Conservation (phyloP, 2,329 filamentous ascomycete genomes). For the Emergomyces orientalis region DNA sequence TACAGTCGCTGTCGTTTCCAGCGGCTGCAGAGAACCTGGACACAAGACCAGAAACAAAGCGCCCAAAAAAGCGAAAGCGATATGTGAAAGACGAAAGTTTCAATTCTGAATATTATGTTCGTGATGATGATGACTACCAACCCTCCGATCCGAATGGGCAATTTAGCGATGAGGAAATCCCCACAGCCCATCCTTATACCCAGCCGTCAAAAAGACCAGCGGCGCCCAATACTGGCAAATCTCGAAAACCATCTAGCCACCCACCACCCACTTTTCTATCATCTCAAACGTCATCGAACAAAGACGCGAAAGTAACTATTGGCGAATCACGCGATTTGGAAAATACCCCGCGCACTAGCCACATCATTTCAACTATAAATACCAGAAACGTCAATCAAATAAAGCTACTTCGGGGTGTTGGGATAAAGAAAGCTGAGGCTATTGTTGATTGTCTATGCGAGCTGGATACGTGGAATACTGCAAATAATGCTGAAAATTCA, state of each 20-base stretch:
- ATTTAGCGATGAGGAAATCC: slow-evolving; percentile 27
- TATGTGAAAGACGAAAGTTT: slow-evolving; percentile 1
- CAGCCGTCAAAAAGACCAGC: slow-evolving; percentile 25
- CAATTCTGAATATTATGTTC: slow-evolving; percentile 6
- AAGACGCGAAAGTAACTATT: not conserved
- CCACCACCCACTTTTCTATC: not conserved
- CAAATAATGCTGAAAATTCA: slow-evolving; percentile 12
- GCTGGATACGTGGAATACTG: slow-evolving; percentile 24
- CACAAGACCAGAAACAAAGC: slow-evolving; percentile 16
- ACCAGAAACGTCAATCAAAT: slow-evolving; percentile 38
- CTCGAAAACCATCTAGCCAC: slow-evolving; percentile 1
- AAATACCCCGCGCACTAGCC: slow-evolving; percentile 35
- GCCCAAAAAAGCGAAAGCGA: not conserved
- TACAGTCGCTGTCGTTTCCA: not conserved
- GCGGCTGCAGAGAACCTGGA: slow-evolving; percentile 27
- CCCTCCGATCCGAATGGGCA: slow-evolving; percentile 18
- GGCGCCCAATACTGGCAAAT: slow-evolving; percentile 9
- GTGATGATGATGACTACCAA: slow-evolving; percentile 28
- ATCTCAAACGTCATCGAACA: not conserved
- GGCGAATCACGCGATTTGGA: slow-evolving; percentile 11
- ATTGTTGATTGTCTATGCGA: slow-evolving; percentile 41
- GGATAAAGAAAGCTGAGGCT: slow-evolving; percentile 40
- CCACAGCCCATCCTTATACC: slow-evolving; percentile 17
- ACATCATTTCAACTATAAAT: slow-evolving; percentile 40
- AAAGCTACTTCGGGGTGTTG: slow-evolving; percentile 39